Evolutionary conservation across 306 rosid species (phyloP), one percentile per base, ranked within the genome.

Genomic region (Cucurbita pepo): DNA sequence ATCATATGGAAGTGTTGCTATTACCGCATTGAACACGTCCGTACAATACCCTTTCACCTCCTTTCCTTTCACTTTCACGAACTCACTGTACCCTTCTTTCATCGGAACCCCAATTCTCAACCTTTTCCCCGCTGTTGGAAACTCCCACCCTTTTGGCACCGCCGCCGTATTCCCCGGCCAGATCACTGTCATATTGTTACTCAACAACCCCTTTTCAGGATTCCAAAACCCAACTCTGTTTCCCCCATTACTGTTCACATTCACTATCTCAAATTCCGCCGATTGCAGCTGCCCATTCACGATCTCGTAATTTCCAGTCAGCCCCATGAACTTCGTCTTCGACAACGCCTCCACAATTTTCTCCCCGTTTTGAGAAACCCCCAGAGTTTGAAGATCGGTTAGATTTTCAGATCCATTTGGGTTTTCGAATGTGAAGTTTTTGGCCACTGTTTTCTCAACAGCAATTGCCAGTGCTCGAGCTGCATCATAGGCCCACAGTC

Each of bases 401-500:
- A 30, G 45, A 41, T 41, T 41, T 5, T 41, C 8, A 5, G 3
- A 41, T 8, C 45, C 6, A 41, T 41, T 34, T 59, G 4, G 67
- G 12, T 30, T 30, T 30, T 30, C 3, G 16, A 41, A 41, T 41
- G 45, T 41, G 6, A 41, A 41, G 9, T 5, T 41, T 41, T 61
- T 11, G 0, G 0, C 44, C 22, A 38, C 51, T 10, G 47, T 81
- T 36, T 82, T 66, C 67, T 86, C 90, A 7, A 77, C 69, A 6
- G 91, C 86, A 78, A 50, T 83, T 9, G 94, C 88, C 44, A 90
- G 52, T 16, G 93, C 89, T 9, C 77, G 75, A 55, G 82, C 66
- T 6, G 94, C 73, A 73, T 90, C 91, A 44, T 90, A 79, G 22
- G 94, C 96, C 96, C 90, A 86, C n/a, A 78, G 16, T 0, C 91